Conservation (phyloP, 345 rosid species). For the Chamaenerion angustifolium region DNA sequence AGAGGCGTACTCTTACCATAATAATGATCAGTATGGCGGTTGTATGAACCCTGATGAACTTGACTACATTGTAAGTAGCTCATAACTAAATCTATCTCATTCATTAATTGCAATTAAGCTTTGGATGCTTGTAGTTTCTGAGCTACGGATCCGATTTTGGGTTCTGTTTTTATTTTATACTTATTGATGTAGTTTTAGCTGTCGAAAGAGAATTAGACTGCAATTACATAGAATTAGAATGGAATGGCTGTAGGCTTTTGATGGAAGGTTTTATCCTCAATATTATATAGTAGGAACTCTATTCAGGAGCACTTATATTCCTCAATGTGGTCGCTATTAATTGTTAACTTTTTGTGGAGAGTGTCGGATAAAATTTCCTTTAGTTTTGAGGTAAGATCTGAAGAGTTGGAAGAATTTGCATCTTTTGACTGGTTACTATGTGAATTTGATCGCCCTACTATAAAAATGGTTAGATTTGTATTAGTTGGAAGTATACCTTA, state of each 20-base stretch:
- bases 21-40: conserved; percentile 2
- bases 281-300: too few relatives aligned
- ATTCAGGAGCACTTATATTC: too few relatives aligned
- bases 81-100: neutral
- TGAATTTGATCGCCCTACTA: too few relatives aligned
- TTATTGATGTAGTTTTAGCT: neutral
- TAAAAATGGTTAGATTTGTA: too few relatives aligned
- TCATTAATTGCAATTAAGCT: neutral
- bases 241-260: neutral
- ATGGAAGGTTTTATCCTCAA: too few relatives aligned
- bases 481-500: too few relatives aligned
- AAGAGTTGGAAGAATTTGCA: too few relatives aligned
- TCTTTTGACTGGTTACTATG: too few relatives aligned
- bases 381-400: too few relatives aligned
- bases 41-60: conserved; percentile 10
- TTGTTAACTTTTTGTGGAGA: too few relatives aligned
- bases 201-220: neutral
- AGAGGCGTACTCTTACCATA: conserved; percentile 8
- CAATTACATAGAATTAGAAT: conserved; percentile 1
- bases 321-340: too few relatives aligned
- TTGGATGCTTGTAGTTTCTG: neutral
- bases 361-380: too few relatives aligned
- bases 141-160: neutral
- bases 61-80: conserved; percentile 12
- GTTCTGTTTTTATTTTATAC: neutral